Percentiles rank a stretch among this genome's conserved stretches.
These are phyloP conservation scores for Skeletonema menzelii DNA, from an alignment of 108 stramenopile genomes.

Conservation along the genomic window DNA sequence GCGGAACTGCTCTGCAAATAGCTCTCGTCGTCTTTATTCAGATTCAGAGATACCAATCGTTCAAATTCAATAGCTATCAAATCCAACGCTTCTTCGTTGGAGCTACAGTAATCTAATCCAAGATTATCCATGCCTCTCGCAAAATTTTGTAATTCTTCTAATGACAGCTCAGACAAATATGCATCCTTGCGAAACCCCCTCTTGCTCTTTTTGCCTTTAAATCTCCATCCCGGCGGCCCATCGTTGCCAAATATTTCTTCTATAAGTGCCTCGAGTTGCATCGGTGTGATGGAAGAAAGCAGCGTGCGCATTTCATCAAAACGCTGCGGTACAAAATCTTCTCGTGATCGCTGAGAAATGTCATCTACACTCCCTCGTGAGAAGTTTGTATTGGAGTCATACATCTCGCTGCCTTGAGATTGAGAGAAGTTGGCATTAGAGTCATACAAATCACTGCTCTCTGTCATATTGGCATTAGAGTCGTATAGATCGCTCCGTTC, in stretches of 20 bases:
- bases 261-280: slow-evolving; percentile 35
- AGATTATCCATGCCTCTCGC: slow-evolving; percentile 12
- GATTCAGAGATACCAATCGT: slow-evolving; percentile 25
- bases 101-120: slow-evolving; percentile 17
- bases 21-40: background rate
- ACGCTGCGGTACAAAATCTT: slow-evolving; percentile 16
- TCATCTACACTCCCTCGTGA: background rate
- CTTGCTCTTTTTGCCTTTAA: slow-evolving; percentile 9
- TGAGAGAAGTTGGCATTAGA: background rate
- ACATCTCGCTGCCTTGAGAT: background rate
- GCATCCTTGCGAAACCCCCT: slow-evolving; percentile 30
- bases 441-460: background rate
- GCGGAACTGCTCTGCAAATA: background rate
- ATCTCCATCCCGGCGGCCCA: background rate
- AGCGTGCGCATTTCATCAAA: slow-evolving; percentile 39
- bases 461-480: background rate
- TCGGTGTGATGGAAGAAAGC: slow-evolving; percentile 23
- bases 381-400: background rate
- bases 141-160: slow-evolving; percentile 22
- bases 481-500: background rate
- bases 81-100: slow-evolving; percentile 28
- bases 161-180: slow-evolving; percentile 16
- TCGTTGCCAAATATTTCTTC: slow-evolving; percentile 24
- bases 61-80: slow-evolving; percentile 37
- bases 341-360: background rate